Conservation (phyloP, 2,329 filamentous ascomycete species). For the Verticillium longisporum region DNA sequence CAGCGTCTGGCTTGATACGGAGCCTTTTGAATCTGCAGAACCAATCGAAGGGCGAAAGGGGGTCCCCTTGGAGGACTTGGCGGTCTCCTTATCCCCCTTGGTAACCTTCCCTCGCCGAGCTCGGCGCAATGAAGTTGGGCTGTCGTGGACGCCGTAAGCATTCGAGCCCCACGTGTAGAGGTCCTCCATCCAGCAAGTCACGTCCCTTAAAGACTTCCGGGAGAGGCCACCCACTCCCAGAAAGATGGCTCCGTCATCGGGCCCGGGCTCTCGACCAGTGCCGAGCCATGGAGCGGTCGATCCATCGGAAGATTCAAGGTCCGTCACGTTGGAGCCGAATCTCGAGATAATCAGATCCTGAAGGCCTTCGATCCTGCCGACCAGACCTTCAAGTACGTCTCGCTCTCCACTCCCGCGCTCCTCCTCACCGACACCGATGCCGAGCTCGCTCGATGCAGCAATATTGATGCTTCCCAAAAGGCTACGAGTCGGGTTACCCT, state of each 20-base stretch:
- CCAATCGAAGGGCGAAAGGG: constrained; percentile 1
- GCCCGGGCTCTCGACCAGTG: constrained; percentile 56
- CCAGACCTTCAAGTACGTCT: constrained; percentile 83
- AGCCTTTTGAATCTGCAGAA: not conserved
- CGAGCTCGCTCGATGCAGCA: constrained; percentile 83
- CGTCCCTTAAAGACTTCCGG: constrained; percentile 60
- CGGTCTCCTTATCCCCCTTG: not conserved
- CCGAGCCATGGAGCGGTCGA: constrained; percentile 59
- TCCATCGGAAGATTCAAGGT: constrained; percentile 14
- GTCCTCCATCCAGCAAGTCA: constrained; percentile 84
- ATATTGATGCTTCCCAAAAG: constrained; percentile 82
- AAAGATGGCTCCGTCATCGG: constrained; percentile 81
- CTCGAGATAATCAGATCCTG: constrained; percentile 83
- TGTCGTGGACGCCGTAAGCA: constrained; percentile 79
- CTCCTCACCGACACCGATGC: constrained; percentile 91
- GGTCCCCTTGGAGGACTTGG: not conserved
- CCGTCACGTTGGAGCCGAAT: constrained; percentile 51
- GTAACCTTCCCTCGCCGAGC: constrained; percentile 30
- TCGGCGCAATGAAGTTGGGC: constrained; percentile 60
- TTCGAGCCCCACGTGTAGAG: constrained; percentile 77
- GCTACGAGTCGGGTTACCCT: constrained; percentile 77
- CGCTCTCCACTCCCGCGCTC: constrained; percentile 89
- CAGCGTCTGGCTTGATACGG: constrained; percentile 7
- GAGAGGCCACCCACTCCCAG: constrained; percentile 71
- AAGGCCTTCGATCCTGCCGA: constrained; percentile 71